Percentiles rank a stretch among this genome's conserved stretches.
Conservation (phyloP, 2,329 filamentous ascomycete species). For the Triangularia verruculosa region DNA sequence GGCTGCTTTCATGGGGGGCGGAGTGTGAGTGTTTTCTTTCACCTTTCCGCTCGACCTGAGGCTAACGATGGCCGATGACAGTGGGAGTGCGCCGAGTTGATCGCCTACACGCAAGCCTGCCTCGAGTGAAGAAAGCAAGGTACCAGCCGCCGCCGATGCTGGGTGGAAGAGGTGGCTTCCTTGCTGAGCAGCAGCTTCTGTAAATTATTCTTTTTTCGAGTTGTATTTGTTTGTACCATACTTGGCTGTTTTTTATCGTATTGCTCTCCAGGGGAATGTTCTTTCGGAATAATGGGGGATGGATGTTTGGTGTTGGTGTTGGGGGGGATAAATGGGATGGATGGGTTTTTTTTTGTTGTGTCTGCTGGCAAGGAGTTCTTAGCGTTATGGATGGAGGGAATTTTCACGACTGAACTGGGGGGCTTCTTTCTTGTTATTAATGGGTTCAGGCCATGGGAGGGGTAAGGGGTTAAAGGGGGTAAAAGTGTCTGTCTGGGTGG, state of each 20-base stretch:
- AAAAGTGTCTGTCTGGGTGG: background rate
- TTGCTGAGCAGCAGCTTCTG: background rate
- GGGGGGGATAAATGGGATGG: background rate
- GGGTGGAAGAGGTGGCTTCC: background rate
- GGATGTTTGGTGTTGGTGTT: background rate
- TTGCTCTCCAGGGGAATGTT: background rate
- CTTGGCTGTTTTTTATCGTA: background rate
- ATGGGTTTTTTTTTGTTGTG: no score
- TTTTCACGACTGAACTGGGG: background rate
- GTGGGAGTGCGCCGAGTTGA: background rate
- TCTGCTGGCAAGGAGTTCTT: background rate
- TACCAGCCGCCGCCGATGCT: background rate
- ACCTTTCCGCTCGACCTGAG: conserved; percentile 5
- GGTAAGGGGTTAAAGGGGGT: no score
- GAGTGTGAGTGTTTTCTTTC: conserved; percentile 42
- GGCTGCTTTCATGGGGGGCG: conserved; percentile 61
- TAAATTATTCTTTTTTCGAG: background rate
- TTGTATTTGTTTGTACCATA: background rate
- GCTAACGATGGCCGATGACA: background rate
- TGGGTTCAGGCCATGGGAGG: background rate
- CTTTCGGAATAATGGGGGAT: background rate
- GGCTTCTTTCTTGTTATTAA: background rate
- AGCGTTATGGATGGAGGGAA: background rate
- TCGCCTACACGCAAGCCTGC: no score
- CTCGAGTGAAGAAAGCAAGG: background rate